phyloP scores from a whole-genome alignment of 1,139 yeast genomes.

The Yamadazyma buinensis region DNA sequence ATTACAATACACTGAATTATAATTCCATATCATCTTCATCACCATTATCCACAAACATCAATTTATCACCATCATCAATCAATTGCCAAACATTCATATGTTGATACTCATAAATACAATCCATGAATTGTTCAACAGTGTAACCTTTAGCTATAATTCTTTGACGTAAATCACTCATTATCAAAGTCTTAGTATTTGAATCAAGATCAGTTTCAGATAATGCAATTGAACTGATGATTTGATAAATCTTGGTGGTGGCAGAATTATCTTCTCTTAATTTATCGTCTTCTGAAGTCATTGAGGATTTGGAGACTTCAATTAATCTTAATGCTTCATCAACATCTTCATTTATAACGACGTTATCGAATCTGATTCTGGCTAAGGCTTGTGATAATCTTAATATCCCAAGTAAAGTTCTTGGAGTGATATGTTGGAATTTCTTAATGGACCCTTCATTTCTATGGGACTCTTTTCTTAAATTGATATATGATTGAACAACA shows the following conservation, averaged over 20 bases:
- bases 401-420: slow-evolving; percentile 89
- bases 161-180: slow-evolving; percentile 58
- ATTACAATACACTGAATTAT: slow-evolving; percentile 1
- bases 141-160: slow-evolving; percentile 82
- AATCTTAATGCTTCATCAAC: slow-evolving; percentile 95
- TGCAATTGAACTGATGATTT: slow-evolving; percentile 54
- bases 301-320: slow-evolving; percentile 79
- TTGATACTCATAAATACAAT: slow-evolving; percentile 72
- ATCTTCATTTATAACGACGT: slow-evolving; percentile 68
- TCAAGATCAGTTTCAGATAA: neutral
- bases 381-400: slow-evolving; percentile 92
- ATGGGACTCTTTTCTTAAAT: slow-evolving; percentile 88
- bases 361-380: slow-evolving; percentile 82
- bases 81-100: slow-evolving; percentile 74
- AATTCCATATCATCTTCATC: slow-evolving; percentile 8
- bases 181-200: slow-evolving; percentile 32
- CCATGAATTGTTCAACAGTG: slow-evolving; percentile 73
- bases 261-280: slow-evolving; percentile 49
- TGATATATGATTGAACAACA: slow-evolving; percentile 82
- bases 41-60: slow-evolving; percentile 36
- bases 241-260: slow-evolving; percentile 56
- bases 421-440: slow-evolving; percentile 87
- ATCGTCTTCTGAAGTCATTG: slow-evolving; percentile 58
- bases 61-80: slow-evolving; percentile 60
- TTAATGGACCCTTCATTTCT: slow-evolving; percentile 71